Conservation (phyloP, 257 asterid species). For the Solanum phureja region DNA sequence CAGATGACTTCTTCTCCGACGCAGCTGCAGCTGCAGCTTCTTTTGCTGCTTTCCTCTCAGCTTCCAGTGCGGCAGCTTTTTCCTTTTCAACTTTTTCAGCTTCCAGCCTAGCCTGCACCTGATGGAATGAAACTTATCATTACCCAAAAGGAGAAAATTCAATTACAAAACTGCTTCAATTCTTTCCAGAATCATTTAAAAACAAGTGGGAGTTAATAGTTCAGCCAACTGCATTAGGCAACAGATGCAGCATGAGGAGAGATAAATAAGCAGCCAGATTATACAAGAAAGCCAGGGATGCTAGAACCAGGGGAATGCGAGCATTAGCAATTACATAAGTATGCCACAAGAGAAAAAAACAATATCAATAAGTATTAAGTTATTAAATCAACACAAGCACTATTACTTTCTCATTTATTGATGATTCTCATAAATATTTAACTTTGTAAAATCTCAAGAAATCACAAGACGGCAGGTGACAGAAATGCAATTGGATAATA, state of each 20-base stretch:
- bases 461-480: not conserved
- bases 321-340: too few species aligned
- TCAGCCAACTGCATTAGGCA: not conserved
- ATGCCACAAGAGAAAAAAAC: too few species aligned
- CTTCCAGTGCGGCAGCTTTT: conserved; percentile 49
- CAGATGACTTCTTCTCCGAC: conserved; percentile 34
- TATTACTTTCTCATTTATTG: too few species aligned
- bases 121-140: conserved; percentile 8
- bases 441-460: too few species aligned
- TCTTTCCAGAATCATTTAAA: not conserved
- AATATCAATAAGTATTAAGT: too few species aligned
- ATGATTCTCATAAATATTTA: too few species aligned
- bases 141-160: not conserved
- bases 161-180: not conserved
- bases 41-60: conserved; percentile 54
- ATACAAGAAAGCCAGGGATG: too few species aligned
- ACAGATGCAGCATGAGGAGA: too few species aligned
- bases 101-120: conserved; percentile 57
- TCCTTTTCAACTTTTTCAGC: conserved; percentile 55
- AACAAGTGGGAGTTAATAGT: not conserved
- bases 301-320: too few species aligned
- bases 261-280: too few species aligned
- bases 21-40: conserved; percentile 72
- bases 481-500: not conserved
- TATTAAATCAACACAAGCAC: too few species aligned